Base-by-base conservation (phyloP, 306 rosid species). In the Cucumis cinereus region DNA sequence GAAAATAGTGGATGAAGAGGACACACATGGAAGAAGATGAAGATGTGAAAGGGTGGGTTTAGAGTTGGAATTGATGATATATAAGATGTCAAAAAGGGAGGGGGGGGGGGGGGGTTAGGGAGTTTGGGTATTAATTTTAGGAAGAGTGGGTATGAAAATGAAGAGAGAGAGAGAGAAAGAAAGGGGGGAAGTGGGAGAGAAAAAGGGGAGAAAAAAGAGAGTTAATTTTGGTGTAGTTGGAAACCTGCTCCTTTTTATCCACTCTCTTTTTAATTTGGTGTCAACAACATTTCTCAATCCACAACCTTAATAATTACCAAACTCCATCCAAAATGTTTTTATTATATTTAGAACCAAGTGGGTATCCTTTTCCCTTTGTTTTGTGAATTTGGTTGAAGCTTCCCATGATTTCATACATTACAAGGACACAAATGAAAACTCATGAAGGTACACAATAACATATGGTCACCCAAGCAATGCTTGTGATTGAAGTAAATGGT, bases 111-210 rank as follows among this genome's bases (percentile, higher is more conserved):
- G n/a, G n/a, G n/a, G n/a, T n/a, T n/a, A n/a, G n/a, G n/a, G n/a
- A n/a, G n/a, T n/a, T n/a, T n/a, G n/a, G n/a, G n/a, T n/a, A n/a
- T n/a, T n/a, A n/a, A n/a, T n/a, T n/a, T 60, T 45, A 82, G 80
- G 83, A 77, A 28, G 73, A 79, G 89, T 88, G 88, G 90, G 84
- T 80, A 45, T 79, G 90, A 87, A 80, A 26, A 47, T 69, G 50
- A 14, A 50, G 38, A 68, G 57, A 13, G 68, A 73, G 55, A 43
- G 56, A 58, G 53, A 81, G n/a, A n/a, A n/a, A n/a, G n/a, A n/a
- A n/a, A n/a, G n/a, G 55, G 79, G 60, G 75, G 49, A 83, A 50
- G 82, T n/a, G 79, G 56, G 79, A 57, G 79, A 64, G 82, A 58
- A 28, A 28, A 28, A 59, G 56, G 79, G 52, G 79, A 64, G 82